Conservation (phyloP, 257 asterid genomes). For the Solanum peruvianum region DNA sequence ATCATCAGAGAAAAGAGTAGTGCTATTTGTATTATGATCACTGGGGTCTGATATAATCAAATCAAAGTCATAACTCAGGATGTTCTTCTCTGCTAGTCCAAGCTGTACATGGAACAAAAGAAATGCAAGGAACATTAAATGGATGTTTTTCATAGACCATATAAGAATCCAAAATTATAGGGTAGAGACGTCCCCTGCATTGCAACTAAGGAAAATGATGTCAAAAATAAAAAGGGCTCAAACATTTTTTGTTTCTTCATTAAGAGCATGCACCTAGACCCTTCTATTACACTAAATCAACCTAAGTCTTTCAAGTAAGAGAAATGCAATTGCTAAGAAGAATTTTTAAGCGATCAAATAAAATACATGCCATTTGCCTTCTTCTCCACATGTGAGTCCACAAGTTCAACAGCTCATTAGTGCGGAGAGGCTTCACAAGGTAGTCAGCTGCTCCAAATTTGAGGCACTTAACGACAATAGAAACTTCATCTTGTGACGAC, state of each 20-base stretch:
- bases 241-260: background rate
- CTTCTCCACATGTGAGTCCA: conserved; percentile 99
- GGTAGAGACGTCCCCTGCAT: background rate
- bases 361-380: conserved; percentile 56
- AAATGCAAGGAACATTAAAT: background rate
- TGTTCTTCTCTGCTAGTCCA: conserved; percentile 94
- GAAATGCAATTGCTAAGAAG: background rate
- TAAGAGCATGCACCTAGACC: background rate
- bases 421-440: conserved; percentile 94
- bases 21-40: conserved; percentile 92
- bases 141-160: background rate
- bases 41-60: conserved; percentile 78
- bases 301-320: background rate
- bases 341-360: background rate
- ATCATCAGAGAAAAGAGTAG: conserved; percentile 92
- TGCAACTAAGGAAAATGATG: background rate
- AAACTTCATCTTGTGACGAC: conserved; percentile 81
- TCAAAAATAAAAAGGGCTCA: background rate
- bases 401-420: conserved; percentile 90
- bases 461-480: conserved; percentile 83
- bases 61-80: conserved; percentile 76
- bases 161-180: background rate
- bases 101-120: conserved; percentile 47
- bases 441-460: conserved; percentile 97
- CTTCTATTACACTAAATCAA: background rate